Base-by-base conservation (phyloP, 805 yeast species). In the Babjeviella inositovora region DNA sequence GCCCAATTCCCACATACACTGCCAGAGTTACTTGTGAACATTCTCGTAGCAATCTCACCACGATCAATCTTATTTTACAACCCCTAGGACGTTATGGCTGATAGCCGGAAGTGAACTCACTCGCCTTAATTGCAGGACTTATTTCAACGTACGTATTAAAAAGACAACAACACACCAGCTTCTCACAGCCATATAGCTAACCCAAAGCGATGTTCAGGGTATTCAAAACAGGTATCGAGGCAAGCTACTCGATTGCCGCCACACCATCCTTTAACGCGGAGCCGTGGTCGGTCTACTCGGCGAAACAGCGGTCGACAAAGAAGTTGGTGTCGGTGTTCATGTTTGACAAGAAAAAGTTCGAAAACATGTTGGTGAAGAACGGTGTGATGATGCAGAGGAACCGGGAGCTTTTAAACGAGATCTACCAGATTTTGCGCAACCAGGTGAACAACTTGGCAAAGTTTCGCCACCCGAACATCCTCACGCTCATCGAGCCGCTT, bases 231-330 rank as follows among this genome's bases (percentile, higher is more conserved):
- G 82, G 82, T 0, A 75, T 75, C 23, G 63, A 70, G 33, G 66
- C 72, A 7, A 50, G 62, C 23, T 84, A 82, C 42, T 59, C 72
- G 9, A 67, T 77, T 14, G 72, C 84, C 27, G 58, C 69, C 4
- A 67, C 74, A 23, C 75, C 92, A 1, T 50, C 75, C 8, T 82
- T 84, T 45, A 55, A 58, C 10, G 60, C 75, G 6, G 92, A 79
- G 12, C 76, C 85, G 11, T 85, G 96, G 96, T 47, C 71, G 5
- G 69, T 85, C 0, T 79, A 67, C 38, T 82, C 87, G 2, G 96
- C 87, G n/a, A 76, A 74, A 32, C 74, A 72, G 27, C 66, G 68
- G 32, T 51, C 62, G 13, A 51, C 68, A 2, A 71, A 72, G 17
- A 58, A 65, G 22, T 47, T 56, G 28, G 93, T 70, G 2, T 77